Conservation (phyloP, 78 protist species). For the Speleostelium caveatum region DNA sequence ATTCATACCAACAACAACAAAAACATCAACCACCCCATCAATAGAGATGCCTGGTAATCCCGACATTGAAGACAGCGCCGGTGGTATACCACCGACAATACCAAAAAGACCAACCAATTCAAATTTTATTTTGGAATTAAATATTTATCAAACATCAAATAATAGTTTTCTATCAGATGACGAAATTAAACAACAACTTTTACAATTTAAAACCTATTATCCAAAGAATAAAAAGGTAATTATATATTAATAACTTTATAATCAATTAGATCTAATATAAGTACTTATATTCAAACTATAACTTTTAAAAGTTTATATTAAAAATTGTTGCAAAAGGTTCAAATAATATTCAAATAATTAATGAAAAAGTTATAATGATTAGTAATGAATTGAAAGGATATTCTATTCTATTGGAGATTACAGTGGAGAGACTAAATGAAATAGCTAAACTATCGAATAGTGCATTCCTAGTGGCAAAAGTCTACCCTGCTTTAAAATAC, state of each 20-base stretch:
- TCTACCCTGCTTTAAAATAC: conserved; percentile 73
- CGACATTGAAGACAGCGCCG: not conserved
- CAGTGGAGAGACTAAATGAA: conserved; percentile 61
- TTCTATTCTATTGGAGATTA: conserved; percentile 62
- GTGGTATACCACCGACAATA: not conserved
- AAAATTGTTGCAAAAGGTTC: conserved; percentile 61
- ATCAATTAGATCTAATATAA: not conserved
- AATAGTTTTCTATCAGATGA: conserved; percentile 24
- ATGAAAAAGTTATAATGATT: conserved; percentile 50
- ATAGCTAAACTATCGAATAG: conserved; percentile 12
- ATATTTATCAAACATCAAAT: conserved; percentile 19
- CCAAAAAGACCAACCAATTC: conserved; percentile 28
- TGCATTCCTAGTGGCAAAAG: conserved; percentile 26
- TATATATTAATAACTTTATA: not conserved
- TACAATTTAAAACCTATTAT: conserved; percentile 55
- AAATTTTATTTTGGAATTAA: conserved; percentile 41
- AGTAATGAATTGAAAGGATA: conserved; percentile 25
- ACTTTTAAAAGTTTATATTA: conserved; percentile 60
- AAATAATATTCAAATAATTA: conserved; percentile 36
- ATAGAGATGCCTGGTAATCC: not conserved
- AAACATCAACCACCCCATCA: too few species aligned
- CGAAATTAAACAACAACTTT: conserved; percentile 9
- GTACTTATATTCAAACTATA: not conserved
- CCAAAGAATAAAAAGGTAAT: conserved; percentile 70
- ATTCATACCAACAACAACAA: too few species aligned